These are phyloP conservation scores for Phytophthora pluvialis DNA, from an alignment of 352 stramenopile species.

Conservation along the genomic window DNA sequence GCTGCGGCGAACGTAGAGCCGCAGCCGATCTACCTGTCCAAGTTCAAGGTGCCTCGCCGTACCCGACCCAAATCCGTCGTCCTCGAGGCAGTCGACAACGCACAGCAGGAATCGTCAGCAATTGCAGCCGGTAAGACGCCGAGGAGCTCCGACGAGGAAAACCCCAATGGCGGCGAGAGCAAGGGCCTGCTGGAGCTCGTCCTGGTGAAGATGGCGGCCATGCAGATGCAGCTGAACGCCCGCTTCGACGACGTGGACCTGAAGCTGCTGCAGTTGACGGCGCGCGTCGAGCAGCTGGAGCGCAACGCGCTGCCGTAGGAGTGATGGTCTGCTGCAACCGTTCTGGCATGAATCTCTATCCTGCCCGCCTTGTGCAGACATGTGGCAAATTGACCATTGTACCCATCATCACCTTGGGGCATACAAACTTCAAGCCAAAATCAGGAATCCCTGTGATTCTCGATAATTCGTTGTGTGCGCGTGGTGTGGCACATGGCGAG, in stretches of 20 bases:
- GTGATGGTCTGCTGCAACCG: slow-evolving; percentile 19
- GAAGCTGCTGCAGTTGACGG: slow-evolving; percentile 41
- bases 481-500: slow-evolving; percentile 11
- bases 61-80: background rate
- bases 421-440: slow-evolving; percentile 29
- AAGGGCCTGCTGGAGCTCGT: slow-evolving; percentile 29
- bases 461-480: slow-evolving; percentile 42
- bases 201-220: slow-evolving; percentile 37
- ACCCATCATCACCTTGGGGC: slow-evolving; percentile 1
- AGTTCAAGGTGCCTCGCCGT: slow-evolving; percentile 57
- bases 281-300: slow-evolving; percentile 54
- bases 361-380: background rate
- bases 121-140: slow-evolving; percentile 18
- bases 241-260: slow-evolving; percentile 61
- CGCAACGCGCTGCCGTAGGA: slow-evolving; percentile 7
- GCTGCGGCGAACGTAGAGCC: slow-evolving; percentile 32
- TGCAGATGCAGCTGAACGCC: slow-evolving; percentile 57
- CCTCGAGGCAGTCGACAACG: background rate
- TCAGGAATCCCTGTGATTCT: slow-evolving; percentile 34
- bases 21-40: slow-evolving; percentile 51
- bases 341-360: background rate
- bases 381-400: slow-evolving; percentile 22
- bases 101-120: slow-evolving; percentile 3
- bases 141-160: slow-evolving; percentile 10
- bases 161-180: slow-evolving; percentile 1